Evolutionary conservation across 495 filamentous ascomycete genomes (phyloP), one percentile per base, ranked within the genome.

Genomic region (Penicillium angulare): DNA sequence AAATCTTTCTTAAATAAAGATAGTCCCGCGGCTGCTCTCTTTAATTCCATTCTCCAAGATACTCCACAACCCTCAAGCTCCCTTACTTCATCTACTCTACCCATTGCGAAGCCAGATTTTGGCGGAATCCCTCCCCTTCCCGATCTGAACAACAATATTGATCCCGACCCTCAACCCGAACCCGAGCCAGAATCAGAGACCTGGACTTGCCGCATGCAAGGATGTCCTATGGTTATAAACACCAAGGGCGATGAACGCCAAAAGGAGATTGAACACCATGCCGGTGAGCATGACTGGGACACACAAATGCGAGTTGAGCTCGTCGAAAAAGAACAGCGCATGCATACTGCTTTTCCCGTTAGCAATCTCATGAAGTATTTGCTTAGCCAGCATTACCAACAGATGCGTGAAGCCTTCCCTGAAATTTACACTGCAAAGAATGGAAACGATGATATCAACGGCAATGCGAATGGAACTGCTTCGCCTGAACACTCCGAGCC

Each of bases 161-260:
- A 81, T 4, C 76, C 83, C 38, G 82, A 86, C 39, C 78, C 80
- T 1, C 17, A 39, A 12, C 36, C 36, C 5, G 38, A 41, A 13
- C 10, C 20, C 22, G 18, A 78, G 43, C 77, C 77, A 1, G 80
- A 81, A 7, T 76, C 84, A 38, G 82, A 86, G 39, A 79, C 79
- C 1, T 92, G 88, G 87, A 71, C 69, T 9, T 95, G 89, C 59
- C 77, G 79, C 23, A 78, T 88, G 47, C 80, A 82, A 27, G 86
- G 79, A 22, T 95, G 89, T 63, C 61, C 63, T 22, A 80, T 84
- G 47, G 78, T 89, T 18, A 77, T 80, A 56, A 77, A 74, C 22
- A 83, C 80, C 18, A 79, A 80, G 38, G 74, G 78, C 10, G 69
- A 77, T 27, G 69, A 74, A 2, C 80, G 81, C 21, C 79, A 84